Conservation (phyloP, 257 asterid genomes). For the Knoxia roxburghii region DNA sequence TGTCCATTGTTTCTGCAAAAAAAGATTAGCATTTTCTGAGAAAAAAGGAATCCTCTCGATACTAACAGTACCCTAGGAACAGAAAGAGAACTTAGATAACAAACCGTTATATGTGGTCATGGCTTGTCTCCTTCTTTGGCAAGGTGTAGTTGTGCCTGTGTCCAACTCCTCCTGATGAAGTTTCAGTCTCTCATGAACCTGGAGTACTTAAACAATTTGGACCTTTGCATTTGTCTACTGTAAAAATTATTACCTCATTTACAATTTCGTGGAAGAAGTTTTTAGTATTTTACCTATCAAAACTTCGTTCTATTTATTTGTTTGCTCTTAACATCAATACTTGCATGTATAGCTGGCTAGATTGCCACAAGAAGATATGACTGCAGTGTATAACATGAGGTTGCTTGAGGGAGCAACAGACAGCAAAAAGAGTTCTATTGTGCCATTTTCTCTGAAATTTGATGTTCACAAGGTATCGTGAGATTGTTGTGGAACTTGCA, state of each 20-base stretch:
- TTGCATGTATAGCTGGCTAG: constrained; percentile 68
- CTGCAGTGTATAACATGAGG: constrained; percentile 93
- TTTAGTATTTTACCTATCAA: not conserved
- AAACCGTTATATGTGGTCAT: not conserved
- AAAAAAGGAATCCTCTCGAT: not conserved
- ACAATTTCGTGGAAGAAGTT: not conserved
- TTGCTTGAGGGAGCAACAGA: constrained; percentile 72
- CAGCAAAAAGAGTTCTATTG: constrained; percentile 60
- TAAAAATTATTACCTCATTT: not conserved
- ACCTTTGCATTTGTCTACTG: not conserved
- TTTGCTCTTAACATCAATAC: not conserved
- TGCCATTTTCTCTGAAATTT: constrained; percentile 80
- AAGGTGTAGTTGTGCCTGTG: not conserved
- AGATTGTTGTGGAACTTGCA: constrained; percentile 11
- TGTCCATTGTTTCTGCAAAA: not conserved
- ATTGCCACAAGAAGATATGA: constrained; percentile 71
- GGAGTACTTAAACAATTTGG: not conserved
- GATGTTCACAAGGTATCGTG: constrained; percentile 82
- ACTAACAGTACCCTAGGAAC: not conserved
- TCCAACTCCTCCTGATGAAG: not conserved
- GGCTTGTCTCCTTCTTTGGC: not conserved
- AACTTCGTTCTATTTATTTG: not conserved
- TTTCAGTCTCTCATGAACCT: not conserved
- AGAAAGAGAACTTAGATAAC: not conserved
- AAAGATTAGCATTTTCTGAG: not conserved